Evolutionary conservation across 345 rosid species (phyloP).

Genomic region (Pugionium cornutum): DNA sequence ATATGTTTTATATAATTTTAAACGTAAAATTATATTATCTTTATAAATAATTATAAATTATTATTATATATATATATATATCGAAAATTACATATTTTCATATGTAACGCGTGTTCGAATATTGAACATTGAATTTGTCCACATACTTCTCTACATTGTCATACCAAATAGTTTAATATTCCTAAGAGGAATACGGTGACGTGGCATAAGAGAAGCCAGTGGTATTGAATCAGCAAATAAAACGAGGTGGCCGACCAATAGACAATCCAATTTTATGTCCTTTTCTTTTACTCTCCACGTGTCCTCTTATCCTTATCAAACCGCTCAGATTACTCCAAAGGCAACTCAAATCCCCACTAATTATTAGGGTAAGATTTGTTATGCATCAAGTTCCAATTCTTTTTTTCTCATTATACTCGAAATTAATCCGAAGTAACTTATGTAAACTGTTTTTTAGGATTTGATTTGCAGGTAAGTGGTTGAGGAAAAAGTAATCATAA

Average conservation of each 20-base stretch:
- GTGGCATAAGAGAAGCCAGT: slow-evolving; percentile 32
- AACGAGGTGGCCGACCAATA: slow-evolving; percentile 79
- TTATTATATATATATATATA: too few species aligned
- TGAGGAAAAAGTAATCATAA: too few species aligned
- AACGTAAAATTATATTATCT: too few species aligned
- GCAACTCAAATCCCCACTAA: slow-evolving; percentile 8
- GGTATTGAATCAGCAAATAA: slow-evolving; percentile 46
- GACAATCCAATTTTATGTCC: slow-evolving; percentile 52
- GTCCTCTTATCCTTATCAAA: slow-evolving; percentile 30
- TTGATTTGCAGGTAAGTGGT: too few species aligned
- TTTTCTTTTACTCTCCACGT: slow-evolving; percentile 48
- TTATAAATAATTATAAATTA: too few species aligned
- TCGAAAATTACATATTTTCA: too few species aligned
- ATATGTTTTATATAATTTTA: too few species aligned
- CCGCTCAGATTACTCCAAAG: slow-evolving; percentile 21
- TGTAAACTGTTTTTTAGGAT: too few species aligned
- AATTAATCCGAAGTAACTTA: too few species aligned
- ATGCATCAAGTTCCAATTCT: not conserved
- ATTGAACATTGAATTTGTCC: slow-evolving; percentile 18
- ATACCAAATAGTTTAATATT: slow-evolving; percentile 27
- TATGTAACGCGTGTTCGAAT: too few species aligned
- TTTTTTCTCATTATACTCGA: not conserved
- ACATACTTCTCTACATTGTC: slow-evolving; percentile 13
- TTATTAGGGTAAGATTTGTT: not conserved
- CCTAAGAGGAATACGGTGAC: slow-evolving; percentile 17